Evolutionary conservation across 2,329 filamentous ascomycete species (phyloP).

Genomic region (Periconia sp.): DNA sequence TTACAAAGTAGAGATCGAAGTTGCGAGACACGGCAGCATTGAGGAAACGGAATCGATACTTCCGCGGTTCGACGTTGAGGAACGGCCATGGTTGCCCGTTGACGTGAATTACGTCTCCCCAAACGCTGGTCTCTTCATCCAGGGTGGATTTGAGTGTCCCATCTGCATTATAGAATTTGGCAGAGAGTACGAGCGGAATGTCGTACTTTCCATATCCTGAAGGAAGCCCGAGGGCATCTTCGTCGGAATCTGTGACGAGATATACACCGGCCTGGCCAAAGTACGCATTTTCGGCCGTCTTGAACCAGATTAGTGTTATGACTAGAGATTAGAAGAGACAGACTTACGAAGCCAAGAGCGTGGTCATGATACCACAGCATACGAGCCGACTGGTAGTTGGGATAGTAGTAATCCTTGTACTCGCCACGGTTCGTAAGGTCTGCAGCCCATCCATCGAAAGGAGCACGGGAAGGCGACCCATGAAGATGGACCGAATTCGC

Average conservation of each 20-base stretch:
- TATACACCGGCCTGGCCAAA: conserved; percentile 64
- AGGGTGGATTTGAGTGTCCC: conserved; percentile 54
- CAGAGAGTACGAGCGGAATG: conserved; percentile 58
- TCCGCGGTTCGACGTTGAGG: conserved; percentile 61
- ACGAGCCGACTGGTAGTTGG: conserved; percentile 59
- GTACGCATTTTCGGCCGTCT: conserved; percentile 61
- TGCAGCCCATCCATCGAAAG: conserved; percentile 61
- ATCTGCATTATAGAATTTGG: conserved; percentile 60
- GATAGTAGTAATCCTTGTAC: conserved; percentile 67
- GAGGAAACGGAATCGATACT: conserved; percentile 63
- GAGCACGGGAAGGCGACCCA: conserved; percentile 55
- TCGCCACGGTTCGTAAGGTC: conserved; percentile 58
- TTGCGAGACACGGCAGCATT: conserved; percentile 48
- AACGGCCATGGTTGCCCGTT: conserved; percentile 66
- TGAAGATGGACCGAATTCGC: conserved; percentile 61
- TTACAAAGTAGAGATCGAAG: conserved; percentile 57
- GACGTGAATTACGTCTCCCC: conserved; percentile 63
- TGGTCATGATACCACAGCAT: conserved; percentile 62
- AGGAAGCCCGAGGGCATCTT: conserved; percentile 59
- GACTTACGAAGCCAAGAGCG: conserved; percentile 5
- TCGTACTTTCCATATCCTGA: conserved; percentile 56
- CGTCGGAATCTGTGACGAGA: conserved; percentile 58
- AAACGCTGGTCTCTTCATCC: conserved; percentile 55
- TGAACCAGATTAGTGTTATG: conserved; percentile 38
- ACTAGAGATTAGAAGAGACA: conserved; percentile 18